Conservation (phyloP, 352 stramenopile species). For the Pseudoperonospora humuli region DNA sequence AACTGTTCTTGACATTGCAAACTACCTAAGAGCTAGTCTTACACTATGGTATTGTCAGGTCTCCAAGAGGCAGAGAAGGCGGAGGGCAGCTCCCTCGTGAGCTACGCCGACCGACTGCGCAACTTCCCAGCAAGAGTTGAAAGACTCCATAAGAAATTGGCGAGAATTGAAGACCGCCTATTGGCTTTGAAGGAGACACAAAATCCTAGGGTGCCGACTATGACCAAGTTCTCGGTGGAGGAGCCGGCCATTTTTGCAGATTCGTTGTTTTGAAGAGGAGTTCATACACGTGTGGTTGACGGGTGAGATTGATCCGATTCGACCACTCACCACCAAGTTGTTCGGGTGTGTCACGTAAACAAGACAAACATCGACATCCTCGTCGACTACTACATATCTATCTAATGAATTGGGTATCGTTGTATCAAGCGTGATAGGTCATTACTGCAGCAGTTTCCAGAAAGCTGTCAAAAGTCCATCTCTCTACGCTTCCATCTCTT, state of each 20-base stretch:
- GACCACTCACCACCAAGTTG: too few relatives aligned
- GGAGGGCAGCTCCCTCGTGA: slow-evolving; percentile 45
- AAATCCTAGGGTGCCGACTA: slow-evolving; percentile 22
- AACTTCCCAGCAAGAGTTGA: slow-evolving; percentile 61
- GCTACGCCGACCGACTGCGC: slow-evolving; percentile 64
- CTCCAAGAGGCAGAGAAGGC: slow-evolving; percentile 58
- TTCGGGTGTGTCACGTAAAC: neutral
- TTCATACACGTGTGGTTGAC: too few relatives aligned
- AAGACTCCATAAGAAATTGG: slow-evolving; percentile 57
- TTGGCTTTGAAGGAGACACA: slow-evolving; percentile 49
- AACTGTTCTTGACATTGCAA: neutral
- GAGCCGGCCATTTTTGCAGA: slow-evolving; percentile 24
- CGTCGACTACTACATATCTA: too few relatives aligned
- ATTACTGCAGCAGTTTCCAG: too few relatives aligned
- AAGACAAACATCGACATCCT: too few relatives aligned
- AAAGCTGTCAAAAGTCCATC: too few relatives aligned
- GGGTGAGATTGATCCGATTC: too few relatives aligned
- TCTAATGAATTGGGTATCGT: too few relatives aligned
- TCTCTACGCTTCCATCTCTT: slow-evolving; percentile 4
- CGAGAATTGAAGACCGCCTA: slow-evolving; percentile 57
- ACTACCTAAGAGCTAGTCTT: neutral
- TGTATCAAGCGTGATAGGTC: too few relatives aligned
- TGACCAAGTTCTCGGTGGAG: slow-evolving; percentile 20
- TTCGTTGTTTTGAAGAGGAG: slow-evolving; percentile 41
- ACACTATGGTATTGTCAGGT: slow-evolving; percentile 14